Evolutionary conservation across 2,329 filamentous ascomycete genomes (phyloP), one percentile per base, ranked within the genome.

Genomic region (Talaromyces sp.): DNA sequence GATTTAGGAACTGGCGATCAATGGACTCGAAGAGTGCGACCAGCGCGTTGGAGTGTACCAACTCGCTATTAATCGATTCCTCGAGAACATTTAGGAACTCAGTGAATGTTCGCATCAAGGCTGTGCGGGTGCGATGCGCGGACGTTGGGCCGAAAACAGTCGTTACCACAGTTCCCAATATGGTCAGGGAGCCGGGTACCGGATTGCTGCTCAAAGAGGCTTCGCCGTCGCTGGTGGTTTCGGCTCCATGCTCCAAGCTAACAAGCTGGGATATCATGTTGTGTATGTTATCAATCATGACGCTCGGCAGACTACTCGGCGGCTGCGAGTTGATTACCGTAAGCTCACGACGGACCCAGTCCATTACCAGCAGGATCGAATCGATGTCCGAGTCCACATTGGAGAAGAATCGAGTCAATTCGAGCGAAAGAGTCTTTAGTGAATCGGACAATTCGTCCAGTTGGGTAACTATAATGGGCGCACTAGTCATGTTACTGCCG

Each of bases 371-470:
- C 41, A 98, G 84, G 70, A 97, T 96, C 66, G 90, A 90, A 75
- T 97, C 94, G 71, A 98, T 90, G 73, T 97, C 94, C 31, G 92
- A 91, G 72, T 97, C 92, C 13, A 98, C 92, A 69, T 93, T 92
- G 60, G 93, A 91, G 76, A 97, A 97, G 81, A 98, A 97, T 72
- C 89, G 89, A 8, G 91, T 96, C 70, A 97, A 85, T 75, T 97
- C 93, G 16, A 93, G 83, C 1, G 92, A 91, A 27, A 98, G 83
- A 2, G 87, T 89, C 78, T 94, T 96, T 67, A 97, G 85, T 63
- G 87, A 93, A 68, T 96, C 92, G 68, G 91, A 93, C 43, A 97
- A 82, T 64, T 90, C 90, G 75, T 97, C 93, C 3, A 98, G 84
- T 72, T 93, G 91, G 70, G 87, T 84, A 48, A 96, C 92, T 68